Base-by-base conservation (phyloP, 495 filamentous ascomycete species). In the Penicillium coffeae region DNA sequence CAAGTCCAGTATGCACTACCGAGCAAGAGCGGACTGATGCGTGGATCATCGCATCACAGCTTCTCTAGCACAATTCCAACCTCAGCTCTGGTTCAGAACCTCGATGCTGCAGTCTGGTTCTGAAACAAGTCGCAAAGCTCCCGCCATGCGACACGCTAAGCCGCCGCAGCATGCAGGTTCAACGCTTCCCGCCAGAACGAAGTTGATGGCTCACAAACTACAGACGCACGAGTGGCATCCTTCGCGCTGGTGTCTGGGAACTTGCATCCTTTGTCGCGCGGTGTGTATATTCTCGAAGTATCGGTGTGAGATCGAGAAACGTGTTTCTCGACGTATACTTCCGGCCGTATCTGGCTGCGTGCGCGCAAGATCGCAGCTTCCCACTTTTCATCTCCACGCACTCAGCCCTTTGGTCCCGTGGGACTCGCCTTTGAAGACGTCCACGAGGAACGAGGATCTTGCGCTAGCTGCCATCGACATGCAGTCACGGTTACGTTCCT, bases 141-240 rank as follows among this genome's bases (percentile, higher is more conserved):
- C 47, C 52, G 44, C 59, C 59, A 62, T 52, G 59, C 59, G 59
- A 58, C 43, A 43, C 50, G 51, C 50, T 57, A 60, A 32, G 39
- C 20, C 45, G 27, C 45, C 48, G 48, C 48, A 32, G 36, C 42
- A 47, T 51, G 58, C 43, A 50, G 42, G 48, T 27, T 47, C 55
- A 54, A 58, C 45, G 49, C 45, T 27, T 45, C 39, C 48, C 47
- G 43, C 42, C 13, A 40, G 40, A 34, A 21, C n/a, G n/a, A n/a
- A n/a, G n/a, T 56, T 45, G 58, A 61, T 52, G 47, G 45, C 48
- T 61, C 58, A 61, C 58, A 58, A 57, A 38, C 36, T 38, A 14
- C 10, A 38, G 1, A 19, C 18, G 2, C 18, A 14, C n/a, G 18
- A 15, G n/a, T 12, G n/a, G 14, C 15, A 15, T 13, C 18, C 36